These are phyloP conservation scores for Xylaria sp. DNA, from an alignment of 2,329 filamentous ascomycete genomes.

Conservation along the genomic window DNA sequence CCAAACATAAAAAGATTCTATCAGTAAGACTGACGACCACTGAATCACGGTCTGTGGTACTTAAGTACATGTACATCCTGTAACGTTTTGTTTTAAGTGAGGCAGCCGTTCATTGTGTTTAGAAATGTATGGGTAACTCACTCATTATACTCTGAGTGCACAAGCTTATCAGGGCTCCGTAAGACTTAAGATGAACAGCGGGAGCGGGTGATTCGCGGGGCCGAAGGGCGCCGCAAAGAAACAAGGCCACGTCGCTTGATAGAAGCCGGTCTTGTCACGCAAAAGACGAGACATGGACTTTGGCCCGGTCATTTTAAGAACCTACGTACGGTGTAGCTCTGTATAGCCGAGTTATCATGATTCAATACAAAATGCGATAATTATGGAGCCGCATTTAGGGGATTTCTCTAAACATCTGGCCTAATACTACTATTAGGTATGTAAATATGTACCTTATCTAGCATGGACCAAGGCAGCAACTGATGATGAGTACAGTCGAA, in stretches of 20 bases:
- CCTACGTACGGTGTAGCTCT: background rate
- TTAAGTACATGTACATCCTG: background rate
- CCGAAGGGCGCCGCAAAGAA: background rate
- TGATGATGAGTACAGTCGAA: no score
- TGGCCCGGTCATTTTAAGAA: background rate
- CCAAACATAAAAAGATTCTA: background rate
- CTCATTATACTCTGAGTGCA: background rate
- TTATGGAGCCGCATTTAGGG: background rate
- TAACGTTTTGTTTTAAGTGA: background rate
- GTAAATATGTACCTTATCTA: background rate
- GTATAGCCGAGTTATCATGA: background rate
- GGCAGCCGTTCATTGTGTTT: background rate
- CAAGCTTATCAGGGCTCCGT: background rate
- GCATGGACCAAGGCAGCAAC: background rate
- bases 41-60: background rate
- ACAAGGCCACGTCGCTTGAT: background rate
- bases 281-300: background rate
- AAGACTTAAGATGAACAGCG: slow-evolving; percentile 1
- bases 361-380: background rate
- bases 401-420: no score
- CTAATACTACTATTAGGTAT: no score
- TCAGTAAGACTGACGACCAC: background rate
- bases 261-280: background rate
- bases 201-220: background rate
- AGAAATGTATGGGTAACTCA: background rate